phyloP scores from a whole-genome alignment of 2,329 filamentous ascomycete genomes.

The Tolypocladium album region DNA sequence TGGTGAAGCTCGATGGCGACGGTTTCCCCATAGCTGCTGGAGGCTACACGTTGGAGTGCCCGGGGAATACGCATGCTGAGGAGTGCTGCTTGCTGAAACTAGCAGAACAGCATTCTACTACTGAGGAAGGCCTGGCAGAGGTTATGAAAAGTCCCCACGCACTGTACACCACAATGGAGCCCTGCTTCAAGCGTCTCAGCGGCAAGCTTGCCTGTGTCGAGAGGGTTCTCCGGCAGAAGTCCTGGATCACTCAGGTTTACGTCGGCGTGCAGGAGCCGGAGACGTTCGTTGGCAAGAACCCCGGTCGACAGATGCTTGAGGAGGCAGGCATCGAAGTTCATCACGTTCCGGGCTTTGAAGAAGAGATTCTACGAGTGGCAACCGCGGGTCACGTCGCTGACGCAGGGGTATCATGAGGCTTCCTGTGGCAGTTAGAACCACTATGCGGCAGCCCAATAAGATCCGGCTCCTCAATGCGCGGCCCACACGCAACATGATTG shows the following conservation, averaged over 20 bases:
- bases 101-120: conserved; percentile 31
- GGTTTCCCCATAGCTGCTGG: conserved; percentile 56
- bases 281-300: conserved; percentile 78
- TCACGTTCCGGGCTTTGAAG: conserved; percentile 64
- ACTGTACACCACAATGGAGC: conserved; percentile 91
- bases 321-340: conserved; percentile 64
- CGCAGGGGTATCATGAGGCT: conserved; percentile 39
- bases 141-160: conserved; percentile 21
- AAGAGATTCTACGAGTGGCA: conserved; percentile 71
- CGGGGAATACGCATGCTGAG: conserved; percentile 93
- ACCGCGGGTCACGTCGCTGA: conserved; percentile 62
- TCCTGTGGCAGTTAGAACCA: conserved; percentile 44
- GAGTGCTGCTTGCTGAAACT: conserved; percentile 82
- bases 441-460: conserved; percentile 23
- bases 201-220: conserved; percentile 72
- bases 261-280: conserved; percentile 83
- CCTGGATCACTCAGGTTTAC: conserved; percentile 65
- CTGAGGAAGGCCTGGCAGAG: conserved; percentile 45
- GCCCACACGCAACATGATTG: conserved; percentile 42
- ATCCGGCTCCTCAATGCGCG: conserved; percentile 5
- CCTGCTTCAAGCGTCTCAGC: conserved; percentile 63
- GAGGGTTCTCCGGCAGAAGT: conserved; percentile 55
- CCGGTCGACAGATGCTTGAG: conserved; percentile 59
- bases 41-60: conserved; percentile 83
- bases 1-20: conserved; percentile 43